Conservation (phyloP, 768 basidiomycete genomes). For the Tephrocybe rancida region DNA sequence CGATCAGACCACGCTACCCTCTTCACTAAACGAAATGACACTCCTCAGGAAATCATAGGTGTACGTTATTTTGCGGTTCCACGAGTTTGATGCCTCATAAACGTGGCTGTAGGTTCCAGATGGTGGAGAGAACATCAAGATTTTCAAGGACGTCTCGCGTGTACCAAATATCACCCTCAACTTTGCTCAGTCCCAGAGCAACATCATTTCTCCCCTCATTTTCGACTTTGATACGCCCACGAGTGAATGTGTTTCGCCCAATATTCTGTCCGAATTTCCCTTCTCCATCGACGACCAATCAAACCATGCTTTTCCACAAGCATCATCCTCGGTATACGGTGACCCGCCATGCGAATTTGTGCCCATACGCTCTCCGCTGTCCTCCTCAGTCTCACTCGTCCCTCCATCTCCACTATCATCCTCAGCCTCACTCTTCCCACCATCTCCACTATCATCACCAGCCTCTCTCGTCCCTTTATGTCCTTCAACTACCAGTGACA, state of each 20-base stretch:
- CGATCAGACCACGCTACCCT: neutral
- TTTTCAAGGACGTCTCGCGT: neutral
- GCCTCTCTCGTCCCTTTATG: neutral
- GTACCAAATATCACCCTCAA: constrained; percentile 1
- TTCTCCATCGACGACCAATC: neutral
- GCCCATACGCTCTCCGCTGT: too few relatives aligned
- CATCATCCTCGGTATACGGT: neutral
- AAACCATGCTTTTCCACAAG: neutral
- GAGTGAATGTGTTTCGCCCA: neutral
- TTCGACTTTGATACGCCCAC: neutral
- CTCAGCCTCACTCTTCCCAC: too few relatives aligned
- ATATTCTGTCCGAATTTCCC: neutral
- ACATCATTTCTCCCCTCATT: neutral
- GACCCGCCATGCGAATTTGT: neutral
- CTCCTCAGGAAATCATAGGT: neutral
- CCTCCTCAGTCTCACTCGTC: too few relatives aligned
- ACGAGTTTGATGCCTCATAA: neutral
- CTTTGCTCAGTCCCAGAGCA: neutral
- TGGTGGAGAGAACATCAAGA: neutral
- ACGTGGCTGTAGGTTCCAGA: too few relatives aligned
- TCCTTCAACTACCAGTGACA: neutral
- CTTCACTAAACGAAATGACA: too few relatives aligned
- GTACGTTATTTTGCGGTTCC: neutral
- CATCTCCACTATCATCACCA: neutral
- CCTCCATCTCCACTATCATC: too few relatives aligned